Base-by-base conservation (phyloP, 495 filamentous ascomycete species). In the Alectoria sarmentosa region DNA sequence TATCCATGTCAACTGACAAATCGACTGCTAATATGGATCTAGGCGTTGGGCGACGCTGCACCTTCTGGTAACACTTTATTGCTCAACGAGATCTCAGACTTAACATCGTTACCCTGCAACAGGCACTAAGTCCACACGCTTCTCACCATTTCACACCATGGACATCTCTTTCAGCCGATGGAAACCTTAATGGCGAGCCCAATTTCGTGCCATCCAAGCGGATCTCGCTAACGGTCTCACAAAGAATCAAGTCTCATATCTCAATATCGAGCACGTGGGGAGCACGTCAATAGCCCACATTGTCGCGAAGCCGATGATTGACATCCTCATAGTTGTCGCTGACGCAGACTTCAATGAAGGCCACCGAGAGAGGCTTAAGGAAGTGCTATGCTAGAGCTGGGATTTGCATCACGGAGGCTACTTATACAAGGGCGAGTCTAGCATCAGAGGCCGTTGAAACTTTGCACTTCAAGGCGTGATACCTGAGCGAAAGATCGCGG, bases 191-290 rank as follows among this genome's bases (percentile, higher is more conserved):
- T 74, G 72, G 72, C 66, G 68, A 15, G 17, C 23, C 28, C 42
- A 66, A 8, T 74, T 74, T 55, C 17, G 34, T 15, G 19, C 46
- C 19, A 65, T 72, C n/a, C 65, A 65, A 58, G 9, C 46, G 19
- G n/a, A 44, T 10, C 61, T 74, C 8, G 26, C 36, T 38, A 5
- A 10, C n/a, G 61, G 58, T 30, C 66, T 74, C 21, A 23, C 15
- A 2, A 26, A 46, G 21, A 19, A 15, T 9, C 7, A 21, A 3
- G 17, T 64, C 38, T 37, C 55, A 23, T 7, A 42, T 34, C 32
- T 70, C 9, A 65, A 64, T 7, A 74, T 74, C 61, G 71, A 73
- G 44, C 72, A 74, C 60, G 65, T 73, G 21, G 72, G 72, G 23
- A 72, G 71, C 63, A 74, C 72, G 23, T 73, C 72, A 13, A 65